Percentiles rank a stretch among this genome's conserved stretches.
Conservation (phyloP, 176 grass and related monocot species). For the Carex myosuroides region DNA sequence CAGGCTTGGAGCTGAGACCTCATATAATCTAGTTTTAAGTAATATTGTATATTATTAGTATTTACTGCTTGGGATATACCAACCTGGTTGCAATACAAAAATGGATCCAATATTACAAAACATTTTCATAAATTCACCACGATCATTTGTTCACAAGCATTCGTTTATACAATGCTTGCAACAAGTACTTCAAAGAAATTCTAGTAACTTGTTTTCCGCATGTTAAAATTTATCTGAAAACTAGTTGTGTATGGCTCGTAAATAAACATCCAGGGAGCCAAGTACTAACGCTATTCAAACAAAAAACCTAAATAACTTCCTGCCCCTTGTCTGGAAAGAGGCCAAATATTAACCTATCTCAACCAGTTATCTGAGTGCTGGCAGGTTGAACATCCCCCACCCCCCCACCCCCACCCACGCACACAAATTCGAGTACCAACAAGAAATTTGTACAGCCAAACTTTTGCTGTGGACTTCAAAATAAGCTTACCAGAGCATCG, state of each 20-base stretch:
- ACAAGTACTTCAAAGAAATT: neutral
- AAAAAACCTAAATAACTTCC: neutral
- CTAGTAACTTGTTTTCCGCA: neutral
- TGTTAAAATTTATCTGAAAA: neutral
- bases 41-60: neutral
- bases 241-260: neutral
- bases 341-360: neutral
- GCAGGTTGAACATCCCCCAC: rapidly evolving
- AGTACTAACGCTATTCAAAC: neutral
- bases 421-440: neutral
- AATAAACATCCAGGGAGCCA: neutral
- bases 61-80: neutral
- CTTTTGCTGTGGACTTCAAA: neutral
- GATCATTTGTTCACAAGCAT: neutral
- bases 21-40: neutral
- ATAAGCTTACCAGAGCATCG: slow-evolving; percentile 61
- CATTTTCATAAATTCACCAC: neutral
- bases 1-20: neutral
- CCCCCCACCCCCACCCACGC: no score
- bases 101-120: neutral
- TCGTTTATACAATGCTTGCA: neutral
- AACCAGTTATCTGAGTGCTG: neutral
- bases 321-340: neutral
- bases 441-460: neutral
- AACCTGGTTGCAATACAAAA: neutral